Evolutionary conservation across 225 moss, liverwort and hornwort species (phyloP).

Genomic region (Marchantia paleacea): DNA sequence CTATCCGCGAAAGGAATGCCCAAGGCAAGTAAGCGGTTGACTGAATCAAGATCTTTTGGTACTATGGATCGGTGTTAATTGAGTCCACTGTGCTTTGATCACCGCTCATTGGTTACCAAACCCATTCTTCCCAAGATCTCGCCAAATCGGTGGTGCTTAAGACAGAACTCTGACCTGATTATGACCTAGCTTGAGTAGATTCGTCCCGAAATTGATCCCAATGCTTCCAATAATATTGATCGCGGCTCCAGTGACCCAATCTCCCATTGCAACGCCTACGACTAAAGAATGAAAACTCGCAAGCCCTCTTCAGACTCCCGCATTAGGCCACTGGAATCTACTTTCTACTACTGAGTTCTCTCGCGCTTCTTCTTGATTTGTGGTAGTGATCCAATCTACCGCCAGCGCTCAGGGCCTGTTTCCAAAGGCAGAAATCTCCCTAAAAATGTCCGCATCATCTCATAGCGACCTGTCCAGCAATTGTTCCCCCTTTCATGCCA

Average conservation of each 20-base stretch:
- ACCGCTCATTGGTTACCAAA: not conserved
- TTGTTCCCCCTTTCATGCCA: not conserved
- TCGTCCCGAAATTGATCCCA: slow-evolving; percentile 97
- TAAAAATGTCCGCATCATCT: slow-evolving; percentile 16
- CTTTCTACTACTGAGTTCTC: not conserved
- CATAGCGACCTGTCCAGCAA: not conserved
- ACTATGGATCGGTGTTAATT: not conserved
- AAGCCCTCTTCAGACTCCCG: not conserved
- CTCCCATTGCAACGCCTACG: slow-evolving; percentile 63
- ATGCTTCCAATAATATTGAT: slow-evolving; percentile 97
- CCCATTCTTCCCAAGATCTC: not conserved
- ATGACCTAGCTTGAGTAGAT: slow-evolving; percentile 98
- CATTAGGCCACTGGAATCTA: slow-evolving; percentile 19
- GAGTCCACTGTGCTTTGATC: not conserved
- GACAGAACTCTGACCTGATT: slow-evolving; percentile 67
- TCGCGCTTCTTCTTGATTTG: slow-evolving; percentile 2
- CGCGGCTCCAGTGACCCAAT: slow-evolving; percentile 96
- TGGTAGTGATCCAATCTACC: not conserved
- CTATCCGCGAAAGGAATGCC: not conserved
- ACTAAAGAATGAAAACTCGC: not conserved
- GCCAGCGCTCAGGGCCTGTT: slow-evolving; percentile 1
- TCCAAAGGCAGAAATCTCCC: not conserved
- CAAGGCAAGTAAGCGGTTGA: not conserved
- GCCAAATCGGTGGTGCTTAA: not conserved
- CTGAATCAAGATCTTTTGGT: not conserved